These are phyloP conservation scores for Aspergillus flavus DNA, from an alignment of 2,329 filamentous ascomycete genomes.

Conservation along the genomic window DNA sequence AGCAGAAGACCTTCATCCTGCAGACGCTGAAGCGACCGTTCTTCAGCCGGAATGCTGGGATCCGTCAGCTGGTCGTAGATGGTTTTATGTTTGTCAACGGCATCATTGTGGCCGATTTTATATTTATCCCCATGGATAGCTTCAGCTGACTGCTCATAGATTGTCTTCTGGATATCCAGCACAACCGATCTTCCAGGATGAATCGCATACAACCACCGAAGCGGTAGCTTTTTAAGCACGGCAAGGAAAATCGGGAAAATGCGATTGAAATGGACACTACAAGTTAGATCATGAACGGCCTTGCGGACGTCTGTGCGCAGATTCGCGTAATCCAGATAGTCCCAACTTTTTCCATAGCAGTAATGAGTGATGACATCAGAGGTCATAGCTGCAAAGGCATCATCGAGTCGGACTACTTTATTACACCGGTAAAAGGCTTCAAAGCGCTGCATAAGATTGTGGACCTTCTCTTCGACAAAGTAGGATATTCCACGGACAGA, in stretches of 20 bases:
- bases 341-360: slow-evolving; percentile 37
- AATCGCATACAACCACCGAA: slow-evolving; percentile 14
- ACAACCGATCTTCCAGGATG: slow-evolving; percentile 12
- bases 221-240: slow-evolving; percentile 14
- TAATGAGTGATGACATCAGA: slow-evolving; percentile 43
- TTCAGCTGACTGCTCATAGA: slow-evolving; percentile 6
- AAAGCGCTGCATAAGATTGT: slow-evolving; percentile 21
- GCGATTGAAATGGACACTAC: slow-evolving; percentile 24
- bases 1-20: slow-evolving; percentile 35
- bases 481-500: slow-evolving; percentile 40
- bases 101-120: not conserved
- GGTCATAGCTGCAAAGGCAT: slow-evolving; percentile 29
- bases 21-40: slow-evolving; percentile 38
- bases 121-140: slow-evolving; percentile 12
- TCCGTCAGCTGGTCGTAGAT: slow-evolving; percentile 37
- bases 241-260: slow-evolving; percentile 21
- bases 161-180: slow-evolving; percentile 19
- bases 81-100: slow-evolving; percentile 9
- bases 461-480: slow-evolving; percentile 34
- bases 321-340: slow-evolving; percentile 33
- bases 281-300: slow-evolving; percentile 27
- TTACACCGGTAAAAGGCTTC: slow-evolving; percentile 10
- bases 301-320: slow-evolving; percentile 25
- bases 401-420: slow-evolving; percentile 19
- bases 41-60: slow-evolving; percentile 37